Percentiles rank a stretch among this genome's conserved stretches.
These are phyloP conservation scores for Neurospora sp. DNA, from an alignment of 495 filamentous ascomycete genomes.

Conservation along the genomic window DNA sequence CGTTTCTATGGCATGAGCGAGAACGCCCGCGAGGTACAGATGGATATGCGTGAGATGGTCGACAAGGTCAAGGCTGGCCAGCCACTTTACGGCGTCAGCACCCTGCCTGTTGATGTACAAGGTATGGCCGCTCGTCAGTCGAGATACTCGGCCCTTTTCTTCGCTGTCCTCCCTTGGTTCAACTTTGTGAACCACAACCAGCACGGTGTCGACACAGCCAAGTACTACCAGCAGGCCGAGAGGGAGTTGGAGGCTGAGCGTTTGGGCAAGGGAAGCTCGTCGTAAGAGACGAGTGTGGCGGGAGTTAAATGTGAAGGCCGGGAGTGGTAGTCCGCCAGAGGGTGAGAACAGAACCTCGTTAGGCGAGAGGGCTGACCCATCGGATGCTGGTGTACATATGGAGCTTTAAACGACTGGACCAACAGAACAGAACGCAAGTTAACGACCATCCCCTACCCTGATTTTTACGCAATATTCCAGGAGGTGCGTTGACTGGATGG, in stretches of 20 bases:
- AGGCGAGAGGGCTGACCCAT: slow-evolving; percentile 5
- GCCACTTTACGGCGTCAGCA: slow-evolving; percentile 78
- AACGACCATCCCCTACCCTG: not conserved
- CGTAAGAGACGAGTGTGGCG: not conserved
- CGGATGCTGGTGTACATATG: slow-evolving; percentile 21
- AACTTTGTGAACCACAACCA: slow-evolving; percentile 97
- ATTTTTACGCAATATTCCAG: not conserved
- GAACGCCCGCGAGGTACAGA: slow-evolving; percentile 80
- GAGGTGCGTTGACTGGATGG: not conserved
- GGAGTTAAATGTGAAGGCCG: not conserved
- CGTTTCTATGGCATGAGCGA: slow-evolving; percentile 93
- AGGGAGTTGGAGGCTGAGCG: slow-evolving; percentile 78
- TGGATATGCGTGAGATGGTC: slow-evolving; percentile 98
- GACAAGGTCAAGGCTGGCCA: slow-evolving; percentile 83
- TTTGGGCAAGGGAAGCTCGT: slow-evolving; percentile 14
- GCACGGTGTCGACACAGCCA: slow-evolving; percentile 95
- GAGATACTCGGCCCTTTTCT: slow-evolving; percentile 73
- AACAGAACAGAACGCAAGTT: not conserved
- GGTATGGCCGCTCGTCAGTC: slow-evolving; percentile 90
- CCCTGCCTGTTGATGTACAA: slow-evolving; percentile 76
- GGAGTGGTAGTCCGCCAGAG: not conserved
- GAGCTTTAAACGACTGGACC: slow-evolving; percentile 13
- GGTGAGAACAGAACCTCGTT: not conserved
- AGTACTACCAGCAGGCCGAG: slow-evolving; percentile 97
- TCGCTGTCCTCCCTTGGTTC: slow-evolving; percentile 84